phyloP scores from a whole-genome alignment of 495 filamentous ascomycete species.

The Neurospora cerealis region DNA sequence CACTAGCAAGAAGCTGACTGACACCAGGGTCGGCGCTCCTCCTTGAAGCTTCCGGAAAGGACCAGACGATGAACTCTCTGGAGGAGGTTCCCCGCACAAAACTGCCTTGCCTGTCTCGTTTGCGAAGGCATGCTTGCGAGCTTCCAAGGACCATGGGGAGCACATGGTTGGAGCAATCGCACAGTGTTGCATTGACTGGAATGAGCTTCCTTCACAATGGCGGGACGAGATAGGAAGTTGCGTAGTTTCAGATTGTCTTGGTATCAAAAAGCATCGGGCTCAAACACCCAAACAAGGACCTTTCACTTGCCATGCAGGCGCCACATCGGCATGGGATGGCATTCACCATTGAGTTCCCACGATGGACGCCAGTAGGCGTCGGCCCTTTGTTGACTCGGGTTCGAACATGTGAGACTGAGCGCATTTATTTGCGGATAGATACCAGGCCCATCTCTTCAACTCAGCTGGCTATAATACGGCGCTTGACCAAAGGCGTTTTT shows the following conservation, averaged over 20 bases:
- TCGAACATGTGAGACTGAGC: neutral
- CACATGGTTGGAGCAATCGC: neutral
- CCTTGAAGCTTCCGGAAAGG: neutral
- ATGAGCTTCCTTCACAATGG: neutral
- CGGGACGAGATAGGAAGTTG: neutral
- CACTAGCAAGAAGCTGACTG: neutral
- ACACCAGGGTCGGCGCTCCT: neutral
- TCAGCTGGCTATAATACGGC: neutral
- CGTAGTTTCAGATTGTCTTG: neutral
- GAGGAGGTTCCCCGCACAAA: neutral
- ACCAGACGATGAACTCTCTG: neutral
- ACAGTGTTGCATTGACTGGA: neutral
- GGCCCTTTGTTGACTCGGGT: neutral
- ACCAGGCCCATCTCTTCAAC: neutral
- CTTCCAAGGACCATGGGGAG: neutral
- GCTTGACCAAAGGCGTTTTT: neutral
- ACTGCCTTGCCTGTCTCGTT: neutral
- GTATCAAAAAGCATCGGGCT: neutral
- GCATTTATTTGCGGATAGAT: neutral
- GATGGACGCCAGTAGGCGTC: neutral
- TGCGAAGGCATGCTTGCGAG: neutral
- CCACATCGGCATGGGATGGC: neutral
- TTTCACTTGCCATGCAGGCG: neutral
- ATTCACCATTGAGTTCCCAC: neutral
- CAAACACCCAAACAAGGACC: neutral